Conservation (phyloP, 441 rosid genomes). For the Aquilaria agallochum region DNA sequence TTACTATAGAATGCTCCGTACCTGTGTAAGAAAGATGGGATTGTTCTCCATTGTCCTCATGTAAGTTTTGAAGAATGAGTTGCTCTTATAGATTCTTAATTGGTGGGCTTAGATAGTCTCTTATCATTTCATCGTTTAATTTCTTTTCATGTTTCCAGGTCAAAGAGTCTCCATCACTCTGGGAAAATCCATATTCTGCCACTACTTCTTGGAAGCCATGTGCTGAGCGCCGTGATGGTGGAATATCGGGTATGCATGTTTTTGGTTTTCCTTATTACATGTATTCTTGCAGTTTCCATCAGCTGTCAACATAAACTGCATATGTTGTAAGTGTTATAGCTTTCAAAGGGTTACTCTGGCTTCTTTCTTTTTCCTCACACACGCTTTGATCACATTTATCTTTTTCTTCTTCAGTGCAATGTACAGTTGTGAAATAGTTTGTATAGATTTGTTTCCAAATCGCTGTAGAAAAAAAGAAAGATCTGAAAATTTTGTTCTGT, state of each 20-base stretch:
- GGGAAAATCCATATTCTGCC: constrained; percentile 95
- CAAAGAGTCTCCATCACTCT: constrained; percentile 88
- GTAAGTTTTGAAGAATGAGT: constrained; percentile 43
- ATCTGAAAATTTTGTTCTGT: too few relatives aligned
- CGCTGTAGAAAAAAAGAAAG: too few relatives aligned
- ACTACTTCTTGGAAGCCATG: constrained; percentile 99
- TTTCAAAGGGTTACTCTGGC: too few relatives aligned
- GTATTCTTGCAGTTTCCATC: neutral
- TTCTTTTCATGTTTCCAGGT: constrained; percentile 42
- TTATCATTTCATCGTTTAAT: constrained; percentile 2
- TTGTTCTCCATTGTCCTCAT: constrained; percentile 86
- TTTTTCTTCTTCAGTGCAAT: too few relatives aligned
- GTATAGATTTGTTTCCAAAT: too few relatives aligned
- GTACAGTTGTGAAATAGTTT: too few relatives aligned
- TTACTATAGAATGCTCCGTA: constrained; percentile 72
- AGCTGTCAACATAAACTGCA: too few relatives aligned
- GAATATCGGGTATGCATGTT: constrained; percentile 56
- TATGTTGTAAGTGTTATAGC: too few relatives aligned
- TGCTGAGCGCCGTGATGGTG: constrained; percentile 80
- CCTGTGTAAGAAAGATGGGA: constrained; percentile 93
- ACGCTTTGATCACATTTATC: too few relatives aligned
- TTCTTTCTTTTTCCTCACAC: too few relatives aligned
- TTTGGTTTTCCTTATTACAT: neutral
- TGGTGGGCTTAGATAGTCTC: constrained; percentile 2
- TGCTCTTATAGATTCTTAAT: neutral